Conservation (phyloP, 345 rosid species). For the Salix koriyanagi region DNA sequence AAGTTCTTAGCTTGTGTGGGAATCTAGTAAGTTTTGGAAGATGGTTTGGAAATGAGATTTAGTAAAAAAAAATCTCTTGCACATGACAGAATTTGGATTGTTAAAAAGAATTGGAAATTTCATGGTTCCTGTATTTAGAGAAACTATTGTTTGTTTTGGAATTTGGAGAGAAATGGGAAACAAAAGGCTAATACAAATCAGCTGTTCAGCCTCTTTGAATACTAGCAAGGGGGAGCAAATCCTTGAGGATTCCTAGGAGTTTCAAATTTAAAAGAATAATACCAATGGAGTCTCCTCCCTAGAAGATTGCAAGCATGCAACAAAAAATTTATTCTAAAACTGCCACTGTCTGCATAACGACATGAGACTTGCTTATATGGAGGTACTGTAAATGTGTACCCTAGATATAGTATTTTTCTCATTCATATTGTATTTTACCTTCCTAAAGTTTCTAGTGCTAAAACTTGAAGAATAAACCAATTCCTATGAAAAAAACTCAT, state of each 20-base stretch:
- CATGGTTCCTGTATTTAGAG: no score
- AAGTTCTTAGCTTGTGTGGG: no score
- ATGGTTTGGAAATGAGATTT: no score
- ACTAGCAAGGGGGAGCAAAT: background rate
- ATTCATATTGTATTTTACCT: background rate
- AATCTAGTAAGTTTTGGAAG: no score
- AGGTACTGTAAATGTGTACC: background rate
- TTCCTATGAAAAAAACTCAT: background rate
- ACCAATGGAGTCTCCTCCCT: background rate
- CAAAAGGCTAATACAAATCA: no score
- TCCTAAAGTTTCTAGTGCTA: background rate
- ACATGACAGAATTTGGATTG: no score
- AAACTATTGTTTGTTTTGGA: no score
- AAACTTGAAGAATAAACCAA: background rate
- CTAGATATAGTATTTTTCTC: background rate
- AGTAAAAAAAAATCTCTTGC: no score
- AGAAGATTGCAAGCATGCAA: background rate
- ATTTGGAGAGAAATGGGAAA: no score
- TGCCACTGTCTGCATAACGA: background rate
- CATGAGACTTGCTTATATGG: background rate
- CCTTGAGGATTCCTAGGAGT: background rate
- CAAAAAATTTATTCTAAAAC: background rate
- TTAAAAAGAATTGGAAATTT: no score
- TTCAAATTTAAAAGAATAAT: background rate
- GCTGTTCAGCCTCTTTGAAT: no score